phyloP scores from a whole-genome alignment of 345 rosid genomes.

The Luvunga scandens region DNA sequence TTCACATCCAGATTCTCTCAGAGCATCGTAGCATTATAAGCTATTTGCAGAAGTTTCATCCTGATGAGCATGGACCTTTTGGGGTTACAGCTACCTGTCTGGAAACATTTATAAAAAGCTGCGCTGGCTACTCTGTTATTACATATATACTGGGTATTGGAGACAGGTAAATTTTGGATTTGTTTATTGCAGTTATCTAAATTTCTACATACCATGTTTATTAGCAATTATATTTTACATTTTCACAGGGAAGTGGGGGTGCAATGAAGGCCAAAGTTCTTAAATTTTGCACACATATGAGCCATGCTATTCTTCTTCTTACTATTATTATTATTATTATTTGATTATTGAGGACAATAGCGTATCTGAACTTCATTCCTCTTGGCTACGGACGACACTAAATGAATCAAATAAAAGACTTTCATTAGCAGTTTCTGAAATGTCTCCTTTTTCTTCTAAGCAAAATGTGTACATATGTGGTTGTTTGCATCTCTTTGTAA shows the following conservation, averaged over 20 bases:
- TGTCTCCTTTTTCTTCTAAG: background rate
- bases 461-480: background rate
- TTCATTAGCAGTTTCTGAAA: background rate
- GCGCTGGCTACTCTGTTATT: constrained; percentile 98
- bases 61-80: constrained; percentile 93
- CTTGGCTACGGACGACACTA: background rate
- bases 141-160: constrained; percentile 97
- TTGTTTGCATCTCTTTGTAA: background rate
- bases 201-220: background rate
- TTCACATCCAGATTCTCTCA: constrained; percentile 66
- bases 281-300: background rate
- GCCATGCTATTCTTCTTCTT: background rate
- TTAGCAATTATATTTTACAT: background rate
- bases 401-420: background rate
- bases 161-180: constrained; percentile 61
- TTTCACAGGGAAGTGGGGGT: background rate
- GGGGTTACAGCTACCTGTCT: constrained; percentile 95
- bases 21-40: constrained; percentile 93
- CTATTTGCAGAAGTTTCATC: constrained; percentile 92
- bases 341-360: background rate
- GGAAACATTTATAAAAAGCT: constrained; percentile 94
- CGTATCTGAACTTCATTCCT: background rate
- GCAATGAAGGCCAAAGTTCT: background rate
- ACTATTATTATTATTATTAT: background rate
- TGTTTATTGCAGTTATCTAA: background rate